These are phyloP conservation scores for Cicer chorassanicum DNA, from an alignment of 306 rosid species.

Conservation along the genomic window DNA sequence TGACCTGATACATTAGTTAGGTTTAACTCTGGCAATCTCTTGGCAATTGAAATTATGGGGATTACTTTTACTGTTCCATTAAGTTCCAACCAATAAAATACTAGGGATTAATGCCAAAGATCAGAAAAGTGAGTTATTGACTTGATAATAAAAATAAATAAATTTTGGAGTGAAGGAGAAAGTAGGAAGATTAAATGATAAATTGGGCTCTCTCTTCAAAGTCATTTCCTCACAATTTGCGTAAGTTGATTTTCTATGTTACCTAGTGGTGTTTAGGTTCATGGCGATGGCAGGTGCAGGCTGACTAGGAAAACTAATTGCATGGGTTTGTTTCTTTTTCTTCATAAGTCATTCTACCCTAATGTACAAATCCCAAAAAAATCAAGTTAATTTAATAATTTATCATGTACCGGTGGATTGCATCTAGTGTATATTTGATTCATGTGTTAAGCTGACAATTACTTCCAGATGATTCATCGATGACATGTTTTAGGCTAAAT, in stretches of 20 bases:
- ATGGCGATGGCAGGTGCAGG: conserved; percentile 15
- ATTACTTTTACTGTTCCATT: conserved; percentile 12
- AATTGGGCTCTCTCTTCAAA: conserved; percentile 6
- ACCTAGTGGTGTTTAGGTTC: conserved; percentile 4
- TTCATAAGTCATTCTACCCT: neutral
- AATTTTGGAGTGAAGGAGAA: conserved; percentile 3
- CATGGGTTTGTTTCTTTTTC: neutral
- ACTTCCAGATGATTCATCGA: conserved; percentile 28
- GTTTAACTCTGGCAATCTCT: conserved; percentile 24
- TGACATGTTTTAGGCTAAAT: conserved; percentile 32
- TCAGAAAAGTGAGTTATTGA: conserved; percentile 34
- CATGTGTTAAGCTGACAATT: conserved; percentile 29
- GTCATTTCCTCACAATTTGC: conserved; percentile 8
- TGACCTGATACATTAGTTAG: conserved; percentile 19
- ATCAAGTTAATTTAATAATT: neutral
- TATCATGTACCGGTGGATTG: conserved; percentile 29
- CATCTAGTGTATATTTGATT: conserved; percentile 40
- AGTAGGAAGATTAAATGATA: neutral
- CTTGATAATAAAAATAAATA: neutral
- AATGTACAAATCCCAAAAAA: neutral
- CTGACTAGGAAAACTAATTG: conserved; percentile 17
- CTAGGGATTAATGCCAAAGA: conserved; percentile 27
- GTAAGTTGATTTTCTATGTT: conserved; percentile 30
- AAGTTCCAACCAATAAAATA: conserved; percentile 25
- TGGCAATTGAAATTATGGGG: conserved; percentile 18